Base-by-base conservation (phyloP, 805 yeast species). In the Nakazawaea ernobii region DNA sequence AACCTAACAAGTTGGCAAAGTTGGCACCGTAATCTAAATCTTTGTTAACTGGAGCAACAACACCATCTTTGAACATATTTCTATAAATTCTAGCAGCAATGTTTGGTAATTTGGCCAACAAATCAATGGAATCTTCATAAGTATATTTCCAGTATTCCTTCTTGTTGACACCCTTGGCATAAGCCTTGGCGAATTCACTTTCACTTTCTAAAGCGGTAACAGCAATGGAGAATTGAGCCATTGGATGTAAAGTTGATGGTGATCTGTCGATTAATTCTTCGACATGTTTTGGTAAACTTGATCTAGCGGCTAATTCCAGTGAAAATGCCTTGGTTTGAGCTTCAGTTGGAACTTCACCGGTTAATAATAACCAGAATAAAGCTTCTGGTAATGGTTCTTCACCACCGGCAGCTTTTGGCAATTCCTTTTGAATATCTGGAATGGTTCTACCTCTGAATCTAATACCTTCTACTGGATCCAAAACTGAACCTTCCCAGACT, bases 211-310 rank as follows among this genome's bases (percentile, higher is more conserved):
- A 74, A 45, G 94, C 90, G 53, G 81, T 84, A 48, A 86, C 77
- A 41, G 92, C 95, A 66, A 86, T 84, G 55, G 90, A 81, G 64
- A 86, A 82, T 73, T 86, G 95, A 48, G 95, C 91, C 95, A 86
- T 86, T 70, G 95, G 94, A 70, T 86, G 94, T 61, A 86, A 74
- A 63, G 78, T 69, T 52, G 82, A 73, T 63, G 95, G 95, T 55
- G 84, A 75, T 61, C 79, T 75, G 74, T 85, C 90, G 56, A 86
- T 73, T 52, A 85, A 67, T 59, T 81, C 84, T 59, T 71, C 75
- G 55, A 86, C 92, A 65, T 86, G 91, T 62, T 80, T 80, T 65
- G 95, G 95, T 57, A 86, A 70, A 58, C 77, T 78, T 35, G 90
- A 71, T 70, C 90, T 82, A 47, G 88, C 84, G 57, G 90, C 90